phyloP scores from a whole-genome alignment of 2,329 filamentous ascomycete genomes.

The Aspergillus niger region DNA sequence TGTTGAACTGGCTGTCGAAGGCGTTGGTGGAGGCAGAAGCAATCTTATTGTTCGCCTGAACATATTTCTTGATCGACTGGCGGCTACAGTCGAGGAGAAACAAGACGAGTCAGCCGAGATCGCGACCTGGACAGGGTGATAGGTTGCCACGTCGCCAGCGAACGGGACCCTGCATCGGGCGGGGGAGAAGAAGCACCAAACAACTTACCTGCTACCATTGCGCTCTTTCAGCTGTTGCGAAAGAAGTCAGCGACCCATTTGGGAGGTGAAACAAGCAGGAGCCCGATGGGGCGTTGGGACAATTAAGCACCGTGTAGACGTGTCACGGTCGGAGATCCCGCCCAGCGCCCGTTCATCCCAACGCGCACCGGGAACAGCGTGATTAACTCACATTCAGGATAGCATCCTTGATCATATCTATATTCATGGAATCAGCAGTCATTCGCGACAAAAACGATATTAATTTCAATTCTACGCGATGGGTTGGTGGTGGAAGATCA shows the following conservation, averaged over 20 bases:
- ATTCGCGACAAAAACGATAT: conserved; percentile 52
- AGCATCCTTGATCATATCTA: conserved; percentile 74
- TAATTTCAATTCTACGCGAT: conserved; percentile 47
- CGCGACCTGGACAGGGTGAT: conserved; percentile 19
- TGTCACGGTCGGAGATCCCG: conserved; percentile 40
- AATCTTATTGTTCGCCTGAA: conserved; percentile 70
- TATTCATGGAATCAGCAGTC: conserved; percentile 54
- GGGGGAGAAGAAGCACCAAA: conserved; percentile 24
- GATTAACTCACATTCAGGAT: conserved; percentile 68
- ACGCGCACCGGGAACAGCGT: conserved; percentile 50
- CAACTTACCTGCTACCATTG: conserved; percentile 67
- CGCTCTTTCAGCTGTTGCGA: conserved; percentile 66
- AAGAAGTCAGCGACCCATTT: conserved; percentile 51
- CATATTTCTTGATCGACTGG: conserved; percentile 74
- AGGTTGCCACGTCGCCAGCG: conserved; percentile 22
- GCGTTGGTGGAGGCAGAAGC: conserved; percentile 55
- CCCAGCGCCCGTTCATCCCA: conserved; percentile 41
- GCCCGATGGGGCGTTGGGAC: conserved; percentile 28
- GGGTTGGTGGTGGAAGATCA: conserved; percentile 46
- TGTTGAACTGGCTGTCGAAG: conserved; percentile 80
- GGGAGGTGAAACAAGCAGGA: conserved; percentile 24
- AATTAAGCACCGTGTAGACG: conserved; percentile 28
- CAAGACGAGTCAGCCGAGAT: conserved; percentile 32
- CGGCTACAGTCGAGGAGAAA: conserved; percentile 52
- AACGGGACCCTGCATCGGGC: conserved; percentile 13